Conservation (phyloP, 768 basidiomycete species). For the Amanita phalloides region DNA sequence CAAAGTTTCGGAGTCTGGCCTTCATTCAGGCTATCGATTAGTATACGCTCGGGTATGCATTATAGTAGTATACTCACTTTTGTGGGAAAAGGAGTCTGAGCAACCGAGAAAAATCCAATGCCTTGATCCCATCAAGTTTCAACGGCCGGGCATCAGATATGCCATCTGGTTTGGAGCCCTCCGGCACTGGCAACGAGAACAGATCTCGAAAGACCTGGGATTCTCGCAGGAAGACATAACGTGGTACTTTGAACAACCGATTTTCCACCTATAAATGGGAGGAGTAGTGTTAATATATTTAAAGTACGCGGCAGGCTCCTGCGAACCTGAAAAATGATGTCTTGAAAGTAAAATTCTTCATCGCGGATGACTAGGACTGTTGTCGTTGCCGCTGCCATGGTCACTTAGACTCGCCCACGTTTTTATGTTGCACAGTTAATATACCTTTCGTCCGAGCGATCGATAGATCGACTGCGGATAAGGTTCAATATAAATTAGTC, state of each 20-base stretch:
- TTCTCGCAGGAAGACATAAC: background rate
- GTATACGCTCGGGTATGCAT: background rate
- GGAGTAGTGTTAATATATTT: background rate
- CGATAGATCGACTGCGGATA: background rate
- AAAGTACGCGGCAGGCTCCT: background rate
- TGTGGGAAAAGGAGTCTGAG: background rate
- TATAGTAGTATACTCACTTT: background rate
- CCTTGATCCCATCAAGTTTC: conserved; percentile 8
- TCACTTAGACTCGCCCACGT: background rate
- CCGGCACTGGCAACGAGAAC: conserved; percentile 1
- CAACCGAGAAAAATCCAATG: conserved; percentile 10
- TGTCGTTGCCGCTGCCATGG: background rate
- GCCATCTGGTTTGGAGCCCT: conserved; percentile 1
- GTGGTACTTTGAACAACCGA: conserved; percentile 1
- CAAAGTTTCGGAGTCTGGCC: background rate
- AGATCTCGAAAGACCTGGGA: conserved; percentile 2
- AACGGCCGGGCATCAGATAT: conserved; percentile 10
- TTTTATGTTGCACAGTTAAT: background rate
- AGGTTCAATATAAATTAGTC: background rate
- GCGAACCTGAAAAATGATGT: conserved; percentile 3
- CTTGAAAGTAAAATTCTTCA: conserved; percentile 1
- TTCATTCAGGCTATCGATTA: background rate
- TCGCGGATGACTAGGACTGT: background rate
- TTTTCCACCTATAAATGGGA: background rate
- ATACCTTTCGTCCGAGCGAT: background rate